Evolutionary conservation across 2,329 filamentous ascomycete genomes (phyloP).

Genomic region (Cladosporium sphaerospermum): DNA sequence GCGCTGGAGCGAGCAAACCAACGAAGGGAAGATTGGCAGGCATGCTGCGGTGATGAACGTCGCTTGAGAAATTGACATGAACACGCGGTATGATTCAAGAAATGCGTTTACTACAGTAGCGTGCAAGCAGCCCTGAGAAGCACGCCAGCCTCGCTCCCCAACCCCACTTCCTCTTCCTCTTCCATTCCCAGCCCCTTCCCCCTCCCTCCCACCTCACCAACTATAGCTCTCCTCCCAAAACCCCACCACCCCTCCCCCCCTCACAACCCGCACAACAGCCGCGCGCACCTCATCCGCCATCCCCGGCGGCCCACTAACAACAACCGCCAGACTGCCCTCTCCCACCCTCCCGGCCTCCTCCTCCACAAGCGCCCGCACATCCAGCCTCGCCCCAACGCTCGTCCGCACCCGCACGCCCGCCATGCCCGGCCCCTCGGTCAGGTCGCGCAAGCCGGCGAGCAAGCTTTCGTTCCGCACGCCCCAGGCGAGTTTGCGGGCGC

Average conservation of each 20-base stretch:
- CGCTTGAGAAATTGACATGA: too few species aligned
- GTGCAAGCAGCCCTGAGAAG: too few species aligned
- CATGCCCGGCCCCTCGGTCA: conserved; percentile 1
- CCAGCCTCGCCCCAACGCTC: conserved; percentile 30
- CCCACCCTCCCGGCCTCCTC: conserved; percentile 26
- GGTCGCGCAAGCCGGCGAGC: conserved; percentile 17
- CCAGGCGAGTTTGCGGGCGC: conserved; percentile 35
- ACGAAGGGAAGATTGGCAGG: too few species aligned
- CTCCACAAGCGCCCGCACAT: conserved; percentile 27
- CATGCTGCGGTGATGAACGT: too few species aligned
- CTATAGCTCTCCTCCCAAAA: conserved; percentile 19
- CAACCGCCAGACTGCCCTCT: conserved; percentile 30
- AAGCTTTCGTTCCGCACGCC: conserved; percentile 27
- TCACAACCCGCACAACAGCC: conserved; percentile 21
- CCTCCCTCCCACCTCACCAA: conserved; percentile 11
- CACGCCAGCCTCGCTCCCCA: too few species aligned
- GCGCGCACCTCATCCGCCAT: conserved; percentile 38
- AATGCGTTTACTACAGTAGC: too few species aligned
- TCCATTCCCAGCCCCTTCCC: too few species aligned
- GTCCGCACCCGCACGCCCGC: conserved; percentile 28
- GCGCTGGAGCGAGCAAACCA: too few species aligned
- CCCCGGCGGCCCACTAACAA: conserved; percentile 38
- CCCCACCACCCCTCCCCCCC: conserved; percentile 14
- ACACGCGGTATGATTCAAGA: too few species aligned
- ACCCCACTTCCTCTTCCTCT: too few species aligned